phyloP scores from a whole-genome alignment of 2,329 filamentous ascomycete species.

The Penicillium sp. region DNA sequence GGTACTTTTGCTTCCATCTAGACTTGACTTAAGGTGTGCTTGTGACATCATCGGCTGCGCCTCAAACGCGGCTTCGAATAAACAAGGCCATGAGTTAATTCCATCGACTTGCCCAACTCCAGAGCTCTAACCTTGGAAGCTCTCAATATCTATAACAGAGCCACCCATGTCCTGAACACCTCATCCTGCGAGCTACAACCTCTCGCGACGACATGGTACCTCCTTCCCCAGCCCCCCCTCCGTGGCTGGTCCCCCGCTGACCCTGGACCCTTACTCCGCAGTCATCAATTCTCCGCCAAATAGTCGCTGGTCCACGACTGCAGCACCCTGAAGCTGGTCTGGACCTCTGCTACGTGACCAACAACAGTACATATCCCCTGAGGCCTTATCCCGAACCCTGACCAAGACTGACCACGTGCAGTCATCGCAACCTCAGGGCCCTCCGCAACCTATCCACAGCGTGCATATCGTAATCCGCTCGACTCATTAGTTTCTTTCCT shows the following conservation, averaged over 20 bases:
- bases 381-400: background rate
- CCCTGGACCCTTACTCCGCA: constrained; percentile 17
- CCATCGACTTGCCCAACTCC: too few relatives aligned
- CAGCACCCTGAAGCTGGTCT: constrained; percentile 83
- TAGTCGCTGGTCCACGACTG: constrained; percentile 82
- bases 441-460: constrained; percentile 81
- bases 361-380: constrained; percentile 53
- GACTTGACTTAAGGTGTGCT: background rate
- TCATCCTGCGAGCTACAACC: background rate
- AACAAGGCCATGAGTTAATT: background rate
- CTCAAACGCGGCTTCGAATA: constrained; percentile 4
- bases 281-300: constrained; percentile 80
- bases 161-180: background rate
- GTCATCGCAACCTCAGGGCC: constrained; percentile 79
- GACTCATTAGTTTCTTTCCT: constrained; percentile 84
- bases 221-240: background rate
- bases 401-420: constrained; percentile 20
- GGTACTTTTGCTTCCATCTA: background rate
- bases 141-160: too few relatives aligned
- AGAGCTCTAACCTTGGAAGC: background rate
- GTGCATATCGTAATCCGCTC: constrained; percentile 90
- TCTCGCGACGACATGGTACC: background rate
- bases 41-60: constrained; percentile 20
- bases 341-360: constrained; percentile 93
- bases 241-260: background rate